A percentile compares a stretch with the other conserved stretches of the same genome.
phyloP scores from a whole-genome alignment of 2,329 filamentous ascomycete genomes.

The Paracoccidioides brasiliensis region DNA sequence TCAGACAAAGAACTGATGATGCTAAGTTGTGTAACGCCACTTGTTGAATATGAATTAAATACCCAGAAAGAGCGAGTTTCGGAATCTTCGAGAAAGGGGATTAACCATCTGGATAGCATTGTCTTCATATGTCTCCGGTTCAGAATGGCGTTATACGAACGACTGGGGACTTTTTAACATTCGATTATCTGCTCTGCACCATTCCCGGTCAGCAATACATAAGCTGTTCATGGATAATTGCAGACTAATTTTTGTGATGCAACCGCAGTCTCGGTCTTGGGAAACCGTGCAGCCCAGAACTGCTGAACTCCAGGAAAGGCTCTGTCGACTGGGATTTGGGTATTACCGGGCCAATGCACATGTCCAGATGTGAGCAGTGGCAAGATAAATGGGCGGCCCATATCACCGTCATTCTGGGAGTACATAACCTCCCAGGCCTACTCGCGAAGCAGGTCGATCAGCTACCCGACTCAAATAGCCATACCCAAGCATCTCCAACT shows the following conservation, averaged over 20 bases:
- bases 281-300: not conserved
- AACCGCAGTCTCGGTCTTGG: not conserved
- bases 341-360: not conserved
- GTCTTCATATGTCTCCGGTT: not conserved
- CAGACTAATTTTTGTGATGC: not conserved
- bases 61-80: not conserved
- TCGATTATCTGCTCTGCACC: not conserved
- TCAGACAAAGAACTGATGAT: not conserved
- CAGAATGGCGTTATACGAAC: not conserved
- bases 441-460: not conserved
- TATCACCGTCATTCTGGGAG: not conserved
- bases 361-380: not conserved
- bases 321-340: not conserved
- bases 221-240: not conserved
- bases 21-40: too few species aligned
- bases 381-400: not conserved
- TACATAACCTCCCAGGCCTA: too few species aligned
- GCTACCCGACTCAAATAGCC: not conserved
- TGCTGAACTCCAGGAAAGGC: not conserved
- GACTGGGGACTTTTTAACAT: not conserved
- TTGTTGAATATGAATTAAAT: not conserved
- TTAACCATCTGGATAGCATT: not conserved
- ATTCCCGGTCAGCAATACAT: not conserved
- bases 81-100: not conserved
- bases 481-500: not conserved